Percentiles rank a stretch among this genome's conserved stretches.
These are phyloP conservation scores for Arthonia radiata DNA, from an alignment of 495 filamentous ascomycete genomes.

Conservation along the genomic window DNA sequence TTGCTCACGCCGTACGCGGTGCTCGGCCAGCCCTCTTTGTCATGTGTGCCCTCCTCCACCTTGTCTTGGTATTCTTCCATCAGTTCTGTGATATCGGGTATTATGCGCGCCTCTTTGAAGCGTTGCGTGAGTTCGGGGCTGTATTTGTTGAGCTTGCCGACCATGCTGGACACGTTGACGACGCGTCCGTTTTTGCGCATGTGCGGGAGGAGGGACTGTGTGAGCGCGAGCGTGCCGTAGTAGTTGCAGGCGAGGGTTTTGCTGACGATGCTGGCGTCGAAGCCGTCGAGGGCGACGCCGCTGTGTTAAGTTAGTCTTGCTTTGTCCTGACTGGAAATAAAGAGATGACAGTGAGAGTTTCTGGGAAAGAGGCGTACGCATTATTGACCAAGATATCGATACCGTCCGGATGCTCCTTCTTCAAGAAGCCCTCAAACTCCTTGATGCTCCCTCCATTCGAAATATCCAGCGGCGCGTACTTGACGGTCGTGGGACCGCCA, in stretches of 20 bases:
- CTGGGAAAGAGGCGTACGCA: too few relatives aligned
- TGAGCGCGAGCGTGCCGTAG: constrained; percentile 20
- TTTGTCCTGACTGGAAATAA: too few relatives aligned
- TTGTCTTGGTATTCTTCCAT: constrained; percentile 19
- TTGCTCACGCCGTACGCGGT: constrained; percentile 23
- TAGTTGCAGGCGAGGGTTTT: constrained; percentile 22
- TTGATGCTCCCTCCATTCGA: constrained; percentile 15
- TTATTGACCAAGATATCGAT: constrained; percentile 27
- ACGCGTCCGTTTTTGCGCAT: constrained; percentile 17
- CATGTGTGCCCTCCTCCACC: constrained; percentile 16
- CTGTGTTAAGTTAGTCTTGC: too few relatives aligned
- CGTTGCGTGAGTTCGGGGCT: constrained; percentile 10
- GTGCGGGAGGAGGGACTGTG: constrained; percentile 17
- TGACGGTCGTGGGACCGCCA: constrained; percentile 19
- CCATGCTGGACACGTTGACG: constrained; percentile 20
- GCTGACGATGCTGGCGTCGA: too few relatives aligned
- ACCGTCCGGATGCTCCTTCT: constrained; percentile 19
- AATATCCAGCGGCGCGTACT: constrained; percentile 21
- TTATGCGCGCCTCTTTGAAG: constrained; percentile 14
- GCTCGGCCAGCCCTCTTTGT: constrained; percentile 20
- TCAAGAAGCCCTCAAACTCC: constrained; percentile 15
- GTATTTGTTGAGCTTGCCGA: constrained; percentile 19
- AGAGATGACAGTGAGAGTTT: too few relatives aligned
- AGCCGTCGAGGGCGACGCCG: too few relatives aligned
- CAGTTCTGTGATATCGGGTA: constrained; percentile 13